Conservation (phyloP, 2,329 filamentous ascomycete species). For the Trichoderma harzianum region DNA sequence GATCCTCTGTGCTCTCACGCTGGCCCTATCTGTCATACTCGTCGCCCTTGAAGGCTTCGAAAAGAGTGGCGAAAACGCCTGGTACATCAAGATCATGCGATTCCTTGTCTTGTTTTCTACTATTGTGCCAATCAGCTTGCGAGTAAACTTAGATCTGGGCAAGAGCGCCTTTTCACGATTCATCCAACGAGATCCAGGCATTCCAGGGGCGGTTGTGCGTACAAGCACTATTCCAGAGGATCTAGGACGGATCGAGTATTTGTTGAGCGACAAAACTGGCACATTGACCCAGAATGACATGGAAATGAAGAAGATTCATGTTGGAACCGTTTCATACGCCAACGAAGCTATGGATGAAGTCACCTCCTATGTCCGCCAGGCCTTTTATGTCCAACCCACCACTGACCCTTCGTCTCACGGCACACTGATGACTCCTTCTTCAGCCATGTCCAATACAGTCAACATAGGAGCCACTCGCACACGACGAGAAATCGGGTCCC, state of each 20-base stretch:
- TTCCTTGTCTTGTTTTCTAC: conserved; percentile 98
- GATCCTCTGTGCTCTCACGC: conserved; percentile 84
- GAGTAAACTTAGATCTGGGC: conserved; percentile 95
- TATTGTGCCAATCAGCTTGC: conserved; percentile 93
- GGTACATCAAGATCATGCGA: conserved; percentile 98
- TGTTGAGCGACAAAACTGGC: conserved; percentile 97
- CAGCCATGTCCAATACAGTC: conserved; percentile 59
- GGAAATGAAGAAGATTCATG: conserved; percentile 98
- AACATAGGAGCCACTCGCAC: conserved; percentile 71
- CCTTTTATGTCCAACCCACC: conserved; percentile 60
- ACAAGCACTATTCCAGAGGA: conserved; percentile 98
- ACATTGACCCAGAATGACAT: conserved; percentile 97
- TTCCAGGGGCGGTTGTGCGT: conserved; percentile 86
- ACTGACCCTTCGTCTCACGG: conserved; percentile 43
- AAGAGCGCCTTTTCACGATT: conserved; percentile 96
- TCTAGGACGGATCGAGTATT: conserved; percentile 89
- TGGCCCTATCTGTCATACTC: conserved; percentile 80
- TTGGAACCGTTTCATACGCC: conserved; percentile 95
- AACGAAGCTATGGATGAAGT: conserved; percentile 99
- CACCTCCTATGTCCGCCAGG: conserved; percentile 76
- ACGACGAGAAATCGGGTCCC: conserved; percentile 85
- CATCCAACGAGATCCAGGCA: conserved; percentile 86
- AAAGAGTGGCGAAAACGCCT: conserved; percentile 61
- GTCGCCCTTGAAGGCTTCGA: conserved; percentile 84
- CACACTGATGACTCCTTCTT: conserved; percentile 71